phyloP scores from a whole-genome alignment of 208 protist genomes.

The Naegleria lovaniensis region DNA sequence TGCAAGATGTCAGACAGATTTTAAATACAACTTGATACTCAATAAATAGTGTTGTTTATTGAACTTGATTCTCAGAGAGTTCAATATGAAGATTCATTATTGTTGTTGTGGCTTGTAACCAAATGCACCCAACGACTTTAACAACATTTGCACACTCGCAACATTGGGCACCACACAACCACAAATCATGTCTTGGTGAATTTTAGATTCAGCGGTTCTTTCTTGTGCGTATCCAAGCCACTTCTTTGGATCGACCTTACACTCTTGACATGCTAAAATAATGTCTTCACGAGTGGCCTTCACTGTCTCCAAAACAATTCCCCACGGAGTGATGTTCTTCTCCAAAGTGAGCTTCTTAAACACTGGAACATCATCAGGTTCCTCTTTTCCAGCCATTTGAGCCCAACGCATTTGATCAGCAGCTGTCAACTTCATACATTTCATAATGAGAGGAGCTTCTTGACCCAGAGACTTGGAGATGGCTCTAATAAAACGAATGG shows the following conservation, averaged over 20 bases:
- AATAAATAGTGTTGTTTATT: too few species aligned
- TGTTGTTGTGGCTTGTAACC: not conserved
- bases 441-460: not conserved
- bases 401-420: not conserved
- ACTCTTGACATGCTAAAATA: not conserved
- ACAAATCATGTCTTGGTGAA: not conserved
- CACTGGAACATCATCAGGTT: not conserved
- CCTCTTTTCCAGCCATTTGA: not conserved
- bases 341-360: not conserved
- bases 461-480: not conserved
- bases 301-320: not conserved
- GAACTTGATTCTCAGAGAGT: too few species aligned
- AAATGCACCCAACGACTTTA: not conserved
- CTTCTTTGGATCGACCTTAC: not conserved
- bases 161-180: not conserved
- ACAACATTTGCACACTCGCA: not conserved
- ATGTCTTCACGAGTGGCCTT: not conserved
- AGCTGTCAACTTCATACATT: not conserved
- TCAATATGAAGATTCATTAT: too few species aligned
- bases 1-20: too few species aligned
- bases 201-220: not conserved
- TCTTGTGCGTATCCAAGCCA: not conserved
- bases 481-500: not conserved
- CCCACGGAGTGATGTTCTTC: not conserved
- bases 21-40: too few species aligned